Conservation (phyloP, 1,284 basidiomycete species). For the Ceratobasidium sp. region DNA sequence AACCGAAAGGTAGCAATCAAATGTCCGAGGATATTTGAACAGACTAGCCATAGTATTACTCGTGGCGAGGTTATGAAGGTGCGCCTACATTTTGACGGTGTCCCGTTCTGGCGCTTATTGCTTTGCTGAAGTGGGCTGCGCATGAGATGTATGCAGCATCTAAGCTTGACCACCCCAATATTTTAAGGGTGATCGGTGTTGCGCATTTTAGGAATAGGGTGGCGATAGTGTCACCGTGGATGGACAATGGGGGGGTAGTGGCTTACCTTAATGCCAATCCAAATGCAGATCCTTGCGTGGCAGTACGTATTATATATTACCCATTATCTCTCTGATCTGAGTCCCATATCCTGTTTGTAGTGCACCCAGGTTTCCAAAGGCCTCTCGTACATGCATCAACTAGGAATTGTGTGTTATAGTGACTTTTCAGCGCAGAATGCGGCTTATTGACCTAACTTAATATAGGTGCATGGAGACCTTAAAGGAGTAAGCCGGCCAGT, state of each 20-base stretch:
- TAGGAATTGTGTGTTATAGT: not conserved
- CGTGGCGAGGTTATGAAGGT: too few species aligned
- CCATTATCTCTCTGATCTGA: not conserved
- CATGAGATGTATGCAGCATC: too few species aligned
- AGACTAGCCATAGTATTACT: too few species aligned
- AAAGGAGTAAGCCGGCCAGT: not conserved
- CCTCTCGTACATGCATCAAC: conserved; percentile 16
- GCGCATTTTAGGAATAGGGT: too few species aligned
- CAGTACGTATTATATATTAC: not conserved
- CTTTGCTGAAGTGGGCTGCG: too few species aligned
- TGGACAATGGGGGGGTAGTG: not conserved
- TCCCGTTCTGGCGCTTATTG: too few species aligned
- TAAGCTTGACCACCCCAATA: too few species aligned
- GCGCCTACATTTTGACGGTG: too few species aligned
- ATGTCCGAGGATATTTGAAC: too few species aligned
- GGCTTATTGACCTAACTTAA: not conserved
- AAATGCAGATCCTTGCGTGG: not conserved
- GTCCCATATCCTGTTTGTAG: not conserved
- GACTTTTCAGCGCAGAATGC: not conserved
- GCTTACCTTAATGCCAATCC: not conserved
- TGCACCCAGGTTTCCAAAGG: conserved; percentile 15
- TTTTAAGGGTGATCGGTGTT: too few species aligned
- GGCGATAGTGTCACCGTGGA: conserved; percentile 34
- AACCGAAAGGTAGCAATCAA: too few species aligned
- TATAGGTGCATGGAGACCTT: conserved; percentile 12